Evolutionary conservation across 306 rosid genomes (phyloP).

Genomic region (Rosa multiflora): DNA sequence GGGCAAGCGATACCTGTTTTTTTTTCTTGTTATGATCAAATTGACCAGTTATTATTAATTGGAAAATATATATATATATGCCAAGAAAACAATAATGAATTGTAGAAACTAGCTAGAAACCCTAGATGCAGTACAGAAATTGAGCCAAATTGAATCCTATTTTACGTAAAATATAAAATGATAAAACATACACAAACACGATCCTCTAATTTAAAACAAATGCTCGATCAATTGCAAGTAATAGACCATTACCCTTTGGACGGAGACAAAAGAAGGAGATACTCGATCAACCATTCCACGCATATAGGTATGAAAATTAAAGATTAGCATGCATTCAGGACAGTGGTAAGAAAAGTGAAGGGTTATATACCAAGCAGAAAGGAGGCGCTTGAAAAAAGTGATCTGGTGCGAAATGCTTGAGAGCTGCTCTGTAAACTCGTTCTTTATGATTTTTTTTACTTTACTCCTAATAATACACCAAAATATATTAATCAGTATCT

Average conservation of each 20-base stretch:
- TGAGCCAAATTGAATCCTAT: no score
- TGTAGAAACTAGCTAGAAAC: no score
- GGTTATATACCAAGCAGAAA: slow-evolving; percentile 51
- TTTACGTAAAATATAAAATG: no score
- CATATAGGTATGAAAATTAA: no score
- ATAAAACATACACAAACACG: no score
- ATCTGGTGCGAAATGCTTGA: slow-evolving; percentile 66
- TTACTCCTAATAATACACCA: slow-evolving; percentile 36
- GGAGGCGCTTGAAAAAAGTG: slow-evolving; percentile 62
- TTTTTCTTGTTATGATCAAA: not conserved
- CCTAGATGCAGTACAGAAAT: no score
- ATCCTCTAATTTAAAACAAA: no score
- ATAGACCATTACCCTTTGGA: no score
- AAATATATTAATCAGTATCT: not conserved
- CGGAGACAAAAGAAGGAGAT: no score
- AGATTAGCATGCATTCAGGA: not conserved
- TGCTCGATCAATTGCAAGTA: no score
- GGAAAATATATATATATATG: not conserved
- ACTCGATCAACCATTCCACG: no score
- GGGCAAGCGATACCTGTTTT: slow-evolving; percentile 62
- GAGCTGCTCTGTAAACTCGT: slow-evolving; percentile 52
- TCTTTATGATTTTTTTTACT: slow-evolving; percentile 46
- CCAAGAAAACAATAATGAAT: no score
- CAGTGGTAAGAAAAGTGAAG: not conserved
- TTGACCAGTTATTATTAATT: not conserved